Base-by-base conservation (phyloP, 208 protist genomes). In the Leishmania braziliensis region DNA sequence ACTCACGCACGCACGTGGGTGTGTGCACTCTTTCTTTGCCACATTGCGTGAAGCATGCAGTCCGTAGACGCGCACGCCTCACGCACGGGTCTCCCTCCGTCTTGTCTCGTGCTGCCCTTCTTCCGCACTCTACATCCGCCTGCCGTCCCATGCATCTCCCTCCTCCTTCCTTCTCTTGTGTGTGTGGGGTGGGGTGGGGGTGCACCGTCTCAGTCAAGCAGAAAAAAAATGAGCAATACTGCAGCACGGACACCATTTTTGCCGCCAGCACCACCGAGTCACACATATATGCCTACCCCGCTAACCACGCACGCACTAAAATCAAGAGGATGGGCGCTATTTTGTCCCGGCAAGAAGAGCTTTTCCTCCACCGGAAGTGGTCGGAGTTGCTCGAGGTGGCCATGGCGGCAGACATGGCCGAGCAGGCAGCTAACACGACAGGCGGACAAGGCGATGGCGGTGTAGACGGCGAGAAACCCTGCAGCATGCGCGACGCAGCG, bases 341-440 rank as follows among this genome's bases (percentile, higher is more conserved):
- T 71, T 68, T 95, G 16, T 97, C 94, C 23, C 86, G 75, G 5
- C 89, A 97, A 72, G 92, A 97, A 75, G 77, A 92, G 68, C 84
- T 97, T 16, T 97, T 97, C 68, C 75, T 94, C 26, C 79, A 82
- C 33, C 82, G 81, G 43, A 65, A 79, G 63, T 95, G 94, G 92
- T 36, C 76, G 18, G 80, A 94, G 58, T 78, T 97, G 65, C 81
- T 95, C 29, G 86, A 95, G 51, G 83, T 82, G 23, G 91, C 88
- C 12, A 89, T 93, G 80, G 43, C 26, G 33, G 75, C 84, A 0
- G 92, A 94, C 68, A 68, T 68, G 29, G 81, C 85, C 46, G 54
- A 75, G 0, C 12, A 43, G 2, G n/a, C 39, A 50, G 58, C 23
- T 9, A 46, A 58, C 0, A 20, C 43, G 1, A 46, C n/a, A 48